Percentiles rank a stretch among this genome's conserved stretches.
Conservation (phyloP, 192 early-diverging fungal species). For the Kappamyces sp. region DNA sequence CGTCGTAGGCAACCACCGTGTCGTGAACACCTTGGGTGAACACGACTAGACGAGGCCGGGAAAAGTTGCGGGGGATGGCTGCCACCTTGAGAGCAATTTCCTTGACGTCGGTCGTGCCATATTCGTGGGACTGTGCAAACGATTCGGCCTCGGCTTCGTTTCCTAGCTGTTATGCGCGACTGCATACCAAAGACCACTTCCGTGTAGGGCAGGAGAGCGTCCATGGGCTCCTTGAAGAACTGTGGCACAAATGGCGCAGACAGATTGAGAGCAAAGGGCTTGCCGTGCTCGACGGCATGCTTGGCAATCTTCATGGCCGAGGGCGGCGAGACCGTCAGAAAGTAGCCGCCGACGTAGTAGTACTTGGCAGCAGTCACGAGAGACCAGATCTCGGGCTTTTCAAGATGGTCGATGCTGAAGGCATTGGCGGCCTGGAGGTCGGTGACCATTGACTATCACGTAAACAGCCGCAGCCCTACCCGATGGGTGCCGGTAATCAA, state of each 20-base stretch:
- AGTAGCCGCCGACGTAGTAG: slow-evolving; percentile 94
- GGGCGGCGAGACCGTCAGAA: slow-evolving; percentile 83
- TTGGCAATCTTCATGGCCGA: slow-evolving; percentile 82
- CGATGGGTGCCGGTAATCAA: slow-evolving; percentile 84
- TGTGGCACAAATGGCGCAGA: slow-evolving; percentile 93
- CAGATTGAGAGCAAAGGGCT: slow-evolving; percentile 88
- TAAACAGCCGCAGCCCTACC: neutral
- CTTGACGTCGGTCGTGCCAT: slow-evolving; percentile 67
- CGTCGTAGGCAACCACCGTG: slow-evolving; percentile 63
- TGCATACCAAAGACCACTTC: slow-evolving; percentile 81
- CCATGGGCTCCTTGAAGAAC: slow-evolving; percentile 82
- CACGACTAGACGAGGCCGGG: slow-evolving; percentile 76
- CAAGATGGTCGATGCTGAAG: slow-evolving; percentile 65
- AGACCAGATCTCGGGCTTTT: slow-evolving; percentile 73
- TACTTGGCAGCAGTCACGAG: slow-evolving; percentile 80
- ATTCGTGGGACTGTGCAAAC: slow-evolving; percentile 68
- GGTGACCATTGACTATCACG: slow-evolving; percentile 72
- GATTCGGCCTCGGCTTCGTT: slow-evolving; percentile 94
- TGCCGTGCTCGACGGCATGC: slow-evolving; percentile 78
- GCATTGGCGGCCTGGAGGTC: slow-evolving; percentile 93
- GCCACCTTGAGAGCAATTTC: slow-evolving; percentile 78
- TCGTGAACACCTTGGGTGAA: slow-evolving; percentile 82
- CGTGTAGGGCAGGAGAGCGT: slow-evolving; percentile 75
- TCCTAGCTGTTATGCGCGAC: slow-evolving; percentile 13
- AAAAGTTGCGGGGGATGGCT: slow-evolving; percentile 73